Evolutionary conservation across 2,329 filamentous ascomycete species (phyloP), one percentile per base, ranked within the genome.

Genomic region (Fusarium verrucosum): DNA sequence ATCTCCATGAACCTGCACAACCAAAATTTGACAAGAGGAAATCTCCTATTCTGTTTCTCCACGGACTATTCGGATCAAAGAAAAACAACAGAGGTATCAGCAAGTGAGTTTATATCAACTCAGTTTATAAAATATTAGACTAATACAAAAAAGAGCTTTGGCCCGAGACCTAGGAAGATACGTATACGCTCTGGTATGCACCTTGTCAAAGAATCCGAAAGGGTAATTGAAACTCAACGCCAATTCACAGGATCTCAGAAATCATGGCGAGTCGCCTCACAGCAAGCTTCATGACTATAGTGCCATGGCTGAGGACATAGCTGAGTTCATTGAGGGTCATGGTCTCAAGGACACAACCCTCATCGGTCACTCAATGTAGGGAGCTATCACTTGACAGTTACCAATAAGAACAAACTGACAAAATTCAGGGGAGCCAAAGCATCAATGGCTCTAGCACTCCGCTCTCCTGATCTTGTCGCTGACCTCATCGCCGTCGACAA

Each of bases 41-140:
- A 57, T 77, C 79, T 35, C 91, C 94, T 3, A 92, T 98, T 65
- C 79, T 98, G 62, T 91, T 98, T 68, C 87, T 98, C 73, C 94
- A 98, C 75, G 94, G 95, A 2, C 83, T 98, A 11, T 97, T 98
- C 73, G 94, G 94, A 19, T 97, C 92, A 33, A 97, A 96, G 81
- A 93, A 92, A 81, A 98, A 98, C 76, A 97, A 97, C 75, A 84
- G 94, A 76, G 92, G 86, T 72, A 95, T 98, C 64, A 96, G 93
- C 89, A 96, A 93, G 94, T 97, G 82, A 76, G 90, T 80, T 44
- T 40, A 2, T 9, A 43, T 38, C 30, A 32, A 10, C 2, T 10
- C 14, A 20, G 3, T 17, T 14, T 13, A 4, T 7, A 5, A 13
- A 13, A 14, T 4, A 2, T 9, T 5, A 8, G 19, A 13, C 41